phyloP scores from a whole-genome alignment of 2,329 filamentous ascomycete species.

The Beauveria bassiana region DNA sequence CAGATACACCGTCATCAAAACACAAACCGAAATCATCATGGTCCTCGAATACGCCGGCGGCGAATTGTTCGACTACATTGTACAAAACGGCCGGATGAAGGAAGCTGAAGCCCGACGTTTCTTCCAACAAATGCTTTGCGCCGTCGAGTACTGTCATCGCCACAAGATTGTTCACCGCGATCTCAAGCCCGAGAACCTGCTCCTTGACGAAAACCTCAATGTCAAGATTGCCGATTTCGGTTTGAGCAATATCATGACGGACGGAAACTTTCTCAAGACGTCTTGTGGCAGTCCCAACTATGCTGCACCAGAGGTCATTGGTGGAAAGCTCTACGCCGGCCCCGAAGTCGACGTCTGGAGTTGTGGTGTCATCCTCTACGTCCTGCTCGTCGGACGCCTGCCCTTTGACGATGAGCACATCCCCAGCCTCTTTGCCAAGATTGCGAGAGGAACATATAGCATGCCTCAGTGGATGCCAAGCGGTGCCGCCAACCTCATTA shows the following conservation, averaged over 20 bases:
- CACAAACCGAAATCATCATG: slow-evolving; percentile 93
- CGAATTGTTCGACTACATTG: slow-evolving; percentile 97
- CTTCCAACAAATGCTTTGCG: slow-evolving; percentile 98
- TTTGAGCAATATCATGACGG: slow-evolving; percentile 98
- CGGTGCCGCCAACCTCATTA: slow-evolving; percentile 75
- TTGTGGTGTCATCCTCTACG: slow-evolving; percentile 84
- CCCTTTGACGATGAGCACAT: slow-evolving; percentile 99
- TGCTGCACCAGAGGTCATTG: slow-evolving; percentile 94
- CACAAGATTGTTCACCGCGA: slow-evolving; percentile 99
- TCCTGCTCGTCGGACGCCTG: slow-evolving; percentile 70
- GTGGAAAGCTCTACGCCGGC: slow-evolving; percentile 92
- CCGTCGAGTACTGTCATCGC: slow-evolving; percentile 96
- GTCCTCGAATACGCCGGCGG: slow-evolving; percentile 95
- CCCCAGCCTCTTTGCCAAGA: slow-evolving; percentile 94
- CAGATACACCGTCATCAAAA: slow-evolving; percentile 95
- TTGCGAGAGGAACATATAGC: slow-evolving; percentile 86
- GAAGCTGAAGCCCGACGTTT: slow-evolving; percentile 92
- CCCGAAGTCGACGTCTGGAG: slow-evolving; percentile 99
- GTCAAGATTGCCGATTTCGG: slow-evolving; percentile 99
- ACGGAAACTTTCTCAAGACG: slow-evolving; percentile 97
- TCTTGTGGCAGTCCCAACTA: slow-evolving; percentile 98
- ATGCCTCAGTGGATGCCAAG: slow-evolving; percentile 86
- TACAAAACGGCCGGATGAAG: slow-evolving; percentile 83
- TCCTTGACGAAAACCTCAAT: slow-evolving; percentile 91
- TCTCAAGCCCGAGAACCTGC: slow-evolving; percentile 91